A percentile compares a stretch with the other conserved stretches of the same genome.
phyloP scores from a whole-genome alignment of 2,329 filamentous ascomycete species.

The Verticillium dahliae region DNA sequence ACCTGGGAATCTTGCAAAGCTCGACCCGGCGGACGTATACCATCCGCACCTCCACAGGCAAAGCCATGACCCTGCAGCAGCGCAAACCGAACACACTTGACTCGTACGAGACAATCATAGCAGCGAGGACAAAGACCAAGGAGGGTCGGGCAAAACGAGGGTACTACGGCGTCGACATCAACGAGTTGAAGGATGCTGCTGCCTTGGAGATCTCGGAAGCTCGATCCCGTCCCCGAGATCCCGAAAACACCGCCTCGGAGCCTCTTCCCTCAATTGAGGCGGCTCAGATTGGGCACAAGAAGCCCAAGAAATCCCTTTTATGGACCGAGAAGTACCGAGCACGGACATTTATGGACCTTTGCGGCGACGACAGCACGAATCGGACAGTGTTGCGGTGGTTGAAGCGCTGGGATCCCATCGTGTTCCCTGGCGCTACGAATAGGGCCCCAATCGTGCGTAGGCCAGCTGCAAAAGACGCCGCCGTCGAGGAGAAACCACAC shows the following conservation, averaged over 20 bases:
- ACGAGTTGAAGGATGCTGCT: conserved; percentile 69
- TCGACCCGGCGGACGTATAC: conserved; percentile 26
- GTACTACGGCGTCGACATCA: conserved; percentile 92
- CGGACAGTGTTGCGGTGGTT: conserved; percentile 86
- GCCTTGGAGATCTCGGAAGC: conserved; percentile 47
- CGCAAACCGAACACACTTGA: conserved; percentile 38
- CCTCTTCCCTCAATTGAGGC: conserved; percentile 37
- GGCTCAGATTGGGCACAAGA: conserved; percentile 23
- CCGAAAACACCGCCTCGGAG: conserved; percentile 16
- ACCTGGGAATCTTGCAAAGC: conserved; percentile 16
- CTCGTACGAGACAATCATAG: conserved; percentile 62
- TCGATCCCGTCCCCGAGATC: conserved; percentile 6
- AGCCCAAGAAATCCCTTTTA: conserved; percentile 50
- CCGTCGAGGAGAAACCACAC: conserved; percentile 68
- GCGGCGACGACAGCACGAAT: conserved; percentile 92
- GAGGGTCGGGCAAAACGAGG: conserved; percentile 64
- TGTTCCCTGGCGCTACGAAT: conserved; percentile 73
- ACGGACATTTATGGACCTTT: conserved; percentile 82
- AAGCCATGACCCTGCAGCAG: conserved; percentile 46
- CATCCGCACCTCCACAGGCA: conserved; percentile 52
- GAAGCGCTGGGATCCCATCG: conserved; percentile 87
- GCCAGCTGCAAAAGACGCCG: conserved; percentile 33
- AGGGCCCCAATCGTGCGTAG: conserved; percentile 39
- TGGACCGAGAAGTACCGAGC: conserved; percentile 99
- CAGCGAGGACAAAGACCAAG: conserved; percentile 58